Base-by-base conservation (phyloP, 2,329 filamentous ascomycete genomes). In the Talaromyces islandicus region DNA sequence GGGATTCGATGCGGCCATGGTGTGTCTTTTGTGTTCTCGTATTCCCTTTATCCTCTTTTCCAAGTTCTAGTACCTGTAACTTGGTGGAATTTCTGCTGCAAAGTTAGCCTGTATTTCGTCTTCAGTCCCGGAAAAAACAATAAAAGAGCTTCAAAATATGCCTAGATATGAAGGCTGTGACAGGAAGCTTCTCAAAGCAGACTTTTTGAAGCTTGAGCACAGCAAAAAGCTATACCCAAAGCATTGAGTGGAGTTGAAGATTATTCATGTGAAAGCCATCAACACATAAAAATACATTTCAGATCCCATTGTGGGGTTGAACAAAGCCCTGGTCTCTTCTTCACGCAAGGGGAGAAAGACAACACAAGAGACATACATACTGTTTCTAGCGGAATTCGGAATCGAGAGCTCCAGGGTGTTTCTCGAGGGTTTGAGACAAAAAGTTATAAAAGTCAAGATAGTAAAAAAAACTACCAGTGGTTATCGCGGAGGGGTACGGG, bases 401-500 rank as follows among this genome's bases (percentile, higher is more conserved):
- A n/a, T 38, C 35, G 17, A 38, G 35, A 38, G 5, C 7, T 7
- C 4, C 17, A n/a, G 35, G n/a, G n/a, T 38, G n/a, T 38, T n/a
- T 38, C 35, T n/a, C 35, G 17, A 38, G 6, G 6, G 14, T 17
- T 38, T 38, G 14, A 9, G 35, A 38, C 6, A 17, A 38, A 38
- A 38, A 17, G 17, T 38, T n/a, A 38, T 38, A n/a, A 38, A 35
- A 38, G 35, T 38, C 35, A 46, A 46, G 11, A 46, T 46, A 24
- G 24, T 27, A 46, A 46, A 46, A 46, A 24, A 46, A 24, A 24
- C 19, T 24, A 46, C 11, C 11, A 7, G n/a, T 52, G 48, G 25
- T 29, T 52, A 52, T 52, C 48, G 48, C 43, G 55, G 60, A 66
- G 60, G 55, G 50, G 29, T 60, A 64, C 62, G 58, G 53, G 41